These are phyloP conservation scores for Fennellomyces sp. DNA, from an alignment of 371 early-diverging fungal species.

Conservation along the genomic window DNA sequence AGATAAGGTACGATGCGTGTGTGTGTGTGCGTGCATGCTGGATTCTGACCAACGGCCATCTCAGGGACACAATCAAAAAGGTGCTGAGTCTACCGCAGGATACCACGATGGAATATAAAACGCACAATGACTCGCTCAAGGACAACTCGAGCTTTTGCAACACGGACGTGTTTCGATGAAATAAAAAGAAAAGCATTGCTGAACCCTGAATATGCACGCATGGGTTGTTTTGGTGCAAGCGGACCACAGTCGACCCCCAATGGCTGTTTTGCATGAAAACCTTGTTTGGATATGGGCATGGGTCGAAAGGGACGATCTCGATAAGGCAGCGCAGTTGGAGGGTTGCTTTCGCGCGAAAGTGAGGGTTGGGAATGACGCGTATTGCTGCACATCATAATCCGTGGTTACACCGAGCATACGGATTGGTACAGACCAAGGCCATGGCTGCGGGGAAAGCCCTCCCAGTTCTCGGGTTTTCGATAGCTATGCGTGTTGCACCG, in stretches of 20 bases:
- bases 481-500: background rate
- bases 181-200: background rate
- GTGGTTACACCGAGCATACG: background rate
- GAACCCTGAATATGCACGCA: too few relatives aligned
- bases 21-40: background rate
- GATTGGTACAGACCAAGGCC: too few relatives aligned
- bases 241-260: too few relatives aligned
- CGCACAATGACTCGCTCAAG: slow-evolving; percentile 85
- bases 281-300: too few relatives aligned
- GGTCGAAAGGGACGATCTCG: background rate
- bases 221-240: too few relatives aligned
- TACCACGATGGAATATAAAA: slow-evolving; percentile 95
- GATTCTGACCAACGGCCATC: background rate
- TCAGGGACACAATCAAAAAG: slow-evolving; percentile 85
- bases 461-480: background rate
- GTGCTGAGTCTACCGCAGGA: slow-evolving; percentile 84
- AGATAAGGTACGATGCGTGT: slow-evolving; percentile 62
- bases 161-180: slow-evolving; percentile 80
- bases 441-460: too few relatives aligned
- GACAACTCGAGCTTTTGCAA: slow-evolving; percentile 93
- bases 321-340: background rate
- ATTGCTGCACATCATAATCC: background rate
- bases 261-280: background rate
- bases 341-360: background rate
- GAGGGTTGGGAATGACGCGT: background rate